These are phyloP conservation scores for Cladophialophora bantiana DNA, from an alignment of 2,329 filamentous ascomycete genomes.

Conservation along the genomic window DNA sequence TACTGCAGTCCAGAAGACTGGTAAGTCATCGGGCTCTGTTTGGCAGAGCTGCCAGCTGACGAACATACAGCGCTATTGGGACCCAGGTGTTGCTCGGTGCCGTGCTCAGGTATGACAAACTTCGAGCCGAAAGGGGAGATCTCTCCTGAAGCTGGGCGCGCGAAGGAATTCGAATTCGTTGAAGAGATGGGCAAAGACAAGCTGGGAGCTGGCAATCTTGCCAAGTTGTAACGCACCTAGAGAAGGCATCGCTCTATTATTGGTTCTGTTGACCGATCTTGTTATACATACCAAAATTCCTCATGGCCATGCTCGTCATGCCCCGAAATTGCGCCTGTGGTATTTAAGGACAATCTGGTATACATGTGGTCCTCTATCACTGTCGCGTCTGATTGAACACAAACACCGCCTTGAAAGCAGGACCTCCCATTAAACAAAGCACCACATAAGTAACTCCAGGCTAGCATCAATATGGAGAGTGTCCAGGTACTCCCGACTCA, in stretches of 20 bases:
- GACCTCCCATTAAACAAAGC: neutral
- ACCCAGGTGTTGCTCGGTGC: constrained; percentile 40
- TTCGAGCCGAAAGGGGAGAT: constrained; percentile 34
- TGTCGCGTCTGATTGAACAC: neutral
- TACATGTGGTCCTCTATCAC: neutral
- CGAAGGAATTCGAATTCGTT: neutral
- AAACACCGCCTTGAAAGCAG: neutral
- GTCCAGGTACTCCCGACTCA: neutral
- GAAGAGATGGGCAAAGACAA: neutral
- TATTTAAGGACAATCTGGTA: neutral
- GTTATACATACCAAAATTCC: neutral
- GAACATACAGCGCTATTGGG: constrained; percentile 42
- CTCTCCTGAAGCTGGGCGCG: constrained; percentile 25
- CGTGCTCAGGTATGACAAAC: constrained; percentile 54
- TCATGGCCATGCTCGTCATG: neutral
- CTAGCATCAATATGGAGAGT: neutral
- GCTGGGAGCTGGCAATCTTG: neutral
- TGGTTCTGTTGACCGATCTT: constrained; percentile 4
- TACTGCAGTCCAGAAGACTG: constrained; percentile 67
- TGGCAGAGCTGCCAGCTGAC: constrained; percentile 16
- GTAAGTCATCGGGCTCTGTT: constrained; percentile 26
- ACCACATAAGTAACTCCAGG: neutral
- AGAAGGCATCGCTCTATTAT: constrained; percentile 7
- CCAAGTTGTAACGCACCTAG: neutral
- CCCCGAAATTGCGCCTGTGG: neutral